phyloP scores from a whole-genome alignment of 139 green algal species.

The Chlamydomonas urium region DNA sequence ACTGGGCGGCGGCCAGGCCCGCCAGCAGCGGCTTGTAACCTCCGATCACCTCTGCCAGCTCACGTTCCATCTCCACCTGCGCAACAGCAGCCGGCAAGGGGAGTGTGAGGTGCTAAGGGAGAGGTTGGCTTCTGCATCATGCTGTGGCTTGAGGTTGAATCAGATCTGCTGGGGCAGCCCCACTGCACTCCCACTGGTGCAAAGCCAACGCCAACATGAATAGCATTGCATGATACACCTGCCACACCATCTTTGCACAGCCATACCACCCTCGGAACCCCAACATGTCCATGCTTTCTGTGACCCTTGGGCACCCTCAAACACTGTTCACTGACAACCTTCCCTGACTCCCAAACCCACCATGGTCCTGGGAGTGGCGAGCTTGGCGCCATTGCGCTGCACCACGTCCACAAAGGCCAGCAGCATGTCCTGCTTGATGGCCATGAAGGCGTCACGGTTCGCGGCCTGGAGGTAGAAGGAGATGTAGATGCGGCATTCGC shows the following conservation, averaged over 20 bases:
- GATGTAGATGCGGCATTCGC: constrained; percentile 26
- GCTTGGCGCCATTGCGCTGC: constrained; percentile 69
- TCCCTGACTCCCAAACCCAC: constrained; percentile 57
- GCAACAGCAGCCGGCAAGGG: no score
- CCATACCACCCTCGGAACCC: no score
- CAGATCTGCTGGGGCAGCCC: no score
- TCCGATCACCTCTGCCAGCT: neutral
- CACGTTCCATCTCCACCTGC: constrained; percentile 9
- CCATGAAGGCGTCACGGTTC: constrained; percentile 84
- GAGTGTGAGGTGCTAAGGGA: no score
- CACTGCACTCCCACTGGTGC: no score
- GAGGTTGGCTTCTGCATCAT: no score
- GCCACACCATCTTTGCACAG: no score
- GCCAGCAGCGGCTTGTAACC: neutral
- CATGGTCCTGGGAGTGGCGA: constrained; percentile 55
- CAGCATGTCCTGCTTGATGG: constrained; percentile 81
- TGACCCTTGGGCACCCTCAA: no score
- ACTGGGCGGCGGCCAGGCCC: constrained; percentile 8
- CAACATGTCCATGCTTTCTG: no score
- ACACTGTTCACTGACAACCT: constrained; percentile 41
- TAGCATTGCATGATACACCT: no score
- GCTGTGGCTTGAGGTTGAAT: no score
- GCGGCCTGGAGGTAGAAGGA: constrained; percentile 70
- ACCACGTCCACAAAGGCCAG: constrained; percentile 76
- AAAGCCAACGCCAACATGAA: no score